Evolutionary conservation across 2,329 filamentous ascomycete species (phyloP), one percentile per base, ranked within the genome.

Genomic region (Calonectria pteridis): DNA sequence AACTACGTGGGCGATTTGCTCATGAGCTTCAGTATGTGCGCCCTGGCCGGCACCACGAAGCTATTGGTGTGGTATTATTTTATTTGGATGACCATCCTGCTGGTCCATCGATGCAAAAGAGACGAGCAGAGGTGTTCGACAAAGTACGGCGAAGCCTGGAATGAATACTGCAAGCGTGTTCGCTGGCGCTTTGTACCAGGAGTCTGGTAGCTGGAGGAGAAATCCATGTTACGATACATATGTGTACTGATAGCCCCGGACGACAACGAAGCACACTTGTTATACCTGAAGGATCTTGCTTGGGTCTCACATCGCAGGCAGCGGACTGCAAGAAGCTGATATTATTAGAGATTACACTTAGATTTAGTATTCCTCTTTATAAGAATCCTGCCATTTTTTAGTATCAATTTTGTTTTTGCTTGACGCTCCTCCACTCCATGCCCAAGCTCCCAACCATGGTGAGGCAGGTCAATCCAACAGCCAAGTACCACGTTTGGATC

Each of bases 101-200:
- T 88, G 5, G 77, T 88, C 6, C 86, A 89, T 77, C 82, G 87
- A 7, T 87, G 86, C 58, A 82, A 84, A 40, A 82, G 87, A 13
- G 87, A 88, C 63, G 87, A 89, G 77, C 82, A 83, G 66, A 80
- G 87, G 11, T 88, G 86, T 50, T 81, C 79, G 2, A 81, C 78
- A 26, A 89, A 89, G 73, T 88, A 89, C 69, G 87, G 87, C 3
- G 76, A 81, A 3, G 81, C 81, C 1, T 89, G 87, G 87, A 80
- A 83, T 10, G 82, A 83, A 53, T 88, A 89, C 76, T 86, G 86
- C 73, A 73, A 71, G 26, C 82, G 77, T 6, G 87, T 88, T 4
- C 82, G 75, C 13, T 88, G 84, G 83, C 83, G 85, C 29, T 81
- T 87, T 14, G 71, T 87, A 16, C 86, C 84, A 9, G 81, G 80